Evolutionary conservation across 208 protist species (phyloP).

Genomic region (Trypanosoma avium): DNA sequence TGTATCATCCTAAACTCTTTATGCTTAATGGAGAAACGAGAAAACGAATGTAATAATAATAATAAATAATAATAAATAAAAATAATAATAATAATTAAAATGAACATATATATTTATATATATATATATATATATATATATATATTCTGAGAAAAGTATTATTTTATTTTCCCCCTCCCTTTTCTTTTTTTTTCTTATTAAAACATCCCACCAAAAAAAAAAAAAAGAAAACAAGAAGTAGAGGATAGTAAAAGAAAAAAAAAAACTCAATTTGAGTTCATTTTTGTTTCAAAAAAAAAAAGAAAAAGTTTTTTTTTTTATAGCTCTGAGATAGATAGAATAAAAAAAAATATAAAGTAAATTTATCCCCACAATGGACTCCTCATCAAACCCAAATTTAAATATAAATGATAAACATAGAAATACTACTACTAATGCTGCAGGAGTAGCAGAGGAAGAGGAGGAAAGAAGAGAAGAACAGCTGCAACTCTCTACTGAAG

Average conservation of each 20-base stretch:
- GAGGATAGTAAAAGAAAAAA: not conserved
- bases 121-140: not conserved
- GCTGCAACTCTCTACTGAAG: not conserved
- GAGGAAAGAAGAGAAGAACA: not conserved
- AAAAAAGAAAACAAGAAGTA: not conserved
- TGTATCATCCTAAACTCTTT: not conserved
- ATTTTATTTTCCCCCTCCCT: not conserved
- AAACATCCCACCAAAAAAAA: not conserved
- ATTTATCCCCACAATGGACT: conserved; percentile 1
- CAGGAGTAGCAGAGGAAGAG: not conserved
- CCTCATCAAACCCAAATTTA: not conserved
- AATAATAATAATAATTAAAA: not conserved
- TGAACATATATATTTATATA: not conserved
- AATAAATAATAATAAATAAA: no score
- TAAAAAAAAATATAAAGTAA: not conserved
- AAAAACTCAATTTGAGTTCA: not conserved
- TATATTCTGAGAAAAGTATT: no score
- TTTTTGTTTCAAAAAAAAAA: not conserved
- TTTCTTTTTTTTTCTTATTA: conserved; percentile 6
- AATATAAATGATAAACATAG: not conserved
- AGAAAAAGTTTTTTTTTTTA: conserved; percentile 9
- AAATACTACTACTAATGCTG: not conserved
- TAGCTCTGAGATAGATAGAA: not conserved
- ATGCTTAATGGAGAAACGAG: no score
- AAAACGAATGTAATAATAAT: no score